Percentiles rank a stretch among this genome's conserved stretches.
phyloP scores from a whole-genome alignment of 1,284 basidiomycete species.

The Phylloboletellus chloephorus region DNA sequence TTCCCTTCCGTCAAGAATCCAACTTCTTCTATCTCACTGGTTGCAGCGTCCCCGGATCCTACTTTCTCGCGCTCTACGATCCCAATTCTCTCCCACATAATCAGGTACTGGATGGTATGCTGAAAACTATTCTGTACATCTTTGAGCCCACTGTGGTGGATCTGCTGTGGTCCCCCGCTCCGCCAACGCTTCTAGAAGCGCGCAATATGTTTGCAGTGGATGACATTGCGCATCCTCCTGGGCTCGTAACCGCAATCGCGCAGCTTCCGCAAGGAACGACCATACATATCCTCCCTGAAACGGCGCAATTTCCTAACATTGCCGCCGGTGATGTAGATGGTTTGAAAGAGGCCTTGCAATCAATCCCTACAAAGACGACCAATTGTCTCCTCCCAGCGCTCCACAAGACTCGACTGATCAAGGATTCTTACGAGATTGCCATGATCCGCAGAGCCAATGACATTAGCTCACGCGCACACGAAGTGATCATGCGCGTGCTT shows the following conservation, averaged over 20 bases:
- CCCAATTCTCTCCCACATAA: constrained; percentile 24
- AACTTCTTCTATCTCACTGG: constrained; percentile 88
- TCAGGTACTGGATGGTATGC: not conserved
- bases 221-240: constrained; percentile 44
- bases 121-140: constrained; percentile 63
- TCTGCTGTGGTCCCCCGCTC: constrained; percentile 84
- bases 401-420: constrained; percentile 72
- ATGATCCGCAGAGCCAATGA: constrained; percentile 73
- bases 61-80: constrained; percentile 57
- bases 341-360: constrained; percentile 37
- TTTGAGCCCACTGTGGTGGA: constrained; percentile 68
- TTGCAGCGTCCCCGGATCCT: constrained; percentile 66
- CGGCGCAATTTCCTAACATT: constrained; percentile 52
- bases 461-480: constrained; percentile 84
- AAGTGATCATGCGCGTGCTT: constrained; percentile 85
- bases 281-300: constrained; percentile 58
- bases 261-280: constrained; percentile 54
- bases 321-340: constrained; percentile 20
- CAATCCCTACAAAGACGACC: constrained; percentile 25
- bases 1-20: constrained; percentile 73
- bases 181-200: constrained; percentile 63
- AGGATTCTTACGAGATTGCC: constrained; percentile 69
- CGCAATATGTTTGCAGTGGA: constrained; percentile 53
- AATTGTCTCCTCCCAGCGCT: constrained; percentile 68
- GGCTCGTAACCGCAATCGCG: constrained; percentile 48